A percentile compares a stretch with the other conserved stretches of the same genome.
Evolutionary conservation across 176 grass and related monocot species (phyloP).

Genomic region (Cocos nucifera): DNA sequence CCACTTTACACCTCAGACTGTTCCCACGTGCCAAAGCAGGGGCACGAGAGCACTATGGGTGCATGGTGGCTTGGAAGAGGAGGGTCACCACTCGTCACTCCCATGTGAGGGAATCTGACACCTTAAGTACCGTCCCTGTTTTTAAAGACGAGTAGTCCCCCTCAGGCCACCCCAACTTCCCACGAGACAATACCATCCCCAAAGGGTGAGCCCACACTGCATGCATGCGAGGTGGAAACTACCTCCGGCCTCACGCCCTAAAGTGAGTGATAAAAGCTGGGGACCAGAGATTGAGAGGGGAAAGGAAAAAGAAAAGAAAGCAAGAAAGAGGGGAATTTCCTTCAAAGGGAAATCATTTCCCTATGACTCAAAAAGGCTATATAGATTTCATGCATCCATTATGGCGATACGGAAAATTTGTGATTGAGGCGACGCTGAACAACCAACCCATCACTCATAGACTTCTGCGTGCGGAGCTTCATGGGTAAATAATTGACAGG

Average conservation of each 20-base stretch:
- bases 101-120: conserved; percentile 33
- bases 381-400: conserved; percentile 17
- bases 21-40: too few species aligned
- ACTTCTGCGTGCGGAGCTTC: too few species aligned
- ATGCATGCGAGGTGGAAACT: conserved; percentile 19
- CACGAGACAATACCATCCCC: background rate
- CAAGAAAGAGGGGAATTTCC: background rate
- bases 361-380: conserved; percentile 2
- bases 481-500: too few species aligned
- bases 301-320: conserved; percentile 1
- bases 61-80: too few species aligned
- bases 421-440: conserved; percentile 6
- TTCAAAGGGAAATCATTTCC: conserved; percentile 4
- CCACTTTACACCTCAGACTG: too few species aligned
- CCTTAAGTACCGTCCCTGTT: conserved; percentile 13
- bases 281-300: background rate
- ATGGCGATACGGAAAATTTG: conserved; percentile 7
- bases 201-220: conserved; percentile 29
- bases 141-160: conserved; percentile 21
- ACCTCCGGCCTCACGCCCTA: too few species aligned
- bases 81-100: too few species aligned
- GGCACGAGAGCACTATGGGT: too few species aligned
- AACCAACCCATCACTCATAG: too few species aligned
- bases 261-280: too few species aligned
- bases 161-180: conserved; percentile 4